Evolutionary conservation across 768 basidiomycete species (phyloP), one percentile per base, ranked within the genome.

Genomic region (Epithele typhae): DNA sequence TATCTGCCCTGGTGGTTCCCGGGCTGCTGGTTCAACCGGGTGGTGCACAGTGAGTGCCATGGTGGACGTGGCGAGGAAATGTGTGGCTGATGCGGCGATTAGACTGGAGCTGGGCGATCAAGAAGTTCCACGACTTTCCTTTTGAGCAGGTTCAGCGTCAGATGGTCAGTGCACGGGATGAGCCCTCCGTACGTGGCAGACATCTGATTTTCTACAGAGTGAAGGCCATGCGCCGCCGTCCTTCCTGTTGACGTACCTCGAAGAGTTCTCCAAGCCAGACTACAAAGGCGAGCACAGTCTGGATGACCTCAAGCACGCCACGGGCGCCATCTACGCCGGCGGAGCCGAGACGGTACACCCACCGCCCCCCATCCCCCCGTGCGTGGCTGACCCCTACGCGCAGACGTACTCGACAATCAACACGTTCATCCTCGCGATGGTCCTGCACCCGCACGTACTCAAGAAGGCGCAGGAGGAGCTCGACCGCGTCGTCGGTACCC

Each of bases 331-430:
- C 7, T 51, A 51, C 25, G 49, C 49, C 3, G 49, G 49, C 6
- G 49, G 49, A 15, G 49, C 49, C 11, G 49, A 51, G 24, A 51
- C 49, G 19, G 49, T 51, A 32, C 23, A 40, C 30, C 9, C 30
- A 9, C 15, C 30, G 18, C 12, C 25, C 12, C 17, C 14, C 2
- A 38, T 15, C 24, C 18, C 18, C 1, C 27, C 14, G 4, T 11
- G 3, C 25, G 19, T 46, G 33, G 40, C 39, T n/a, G n/a, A n/a
- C n/a, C n/a, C n/a, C n/a, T n/a, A n/a, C n/a, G n/a, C n/a, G n/a
- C n/a, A 51, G 49, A 51, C 49, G 21, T 51, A 51, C 25, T 51
- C 49, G 24, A 51, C 49, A n/a, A 51, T 51, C 49, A 51, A 46
- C 44, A 51, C 49, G 37, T 43, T 51, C 45, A 25, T 51, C 4